A percentile compares a stretch with the other conserved stretches of the same genome.
Conservation (phyloP, 345 rosid species). For the Xanthoceras sorbifolium region DNA sequence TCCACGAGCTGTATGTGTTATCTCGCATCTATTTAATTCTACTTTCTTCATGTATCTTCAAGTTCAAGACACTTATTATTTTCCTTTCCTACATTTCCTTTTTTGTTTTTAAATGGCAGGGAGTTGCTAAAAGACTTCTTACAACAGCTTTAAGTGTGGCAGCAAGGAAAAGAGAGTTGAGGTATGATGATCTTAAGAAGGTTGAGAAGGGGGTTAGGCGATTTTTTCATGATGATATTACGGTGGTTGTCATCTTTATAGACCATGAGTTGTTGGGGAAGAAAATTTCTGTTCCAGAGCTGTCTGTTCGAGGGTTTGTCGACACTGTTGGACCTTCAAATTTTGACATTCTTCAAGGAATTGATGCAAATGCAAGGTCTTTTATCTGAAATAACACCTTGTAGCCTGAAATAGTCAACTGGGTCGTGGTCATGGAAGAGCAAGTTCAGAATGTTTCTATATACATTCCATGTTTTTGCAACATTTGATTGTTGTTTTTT, state of each 20-base stretch:
- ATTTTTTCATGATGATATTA: conserved; percentile 80
- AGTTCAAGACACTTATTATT: conserved; percentile 5
- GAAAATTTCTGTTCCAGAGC: conserved; percentile 49
- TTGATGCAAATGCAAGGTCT: conserved; percentile 34
- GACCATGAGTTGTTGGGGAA: conserved; percentile 56
- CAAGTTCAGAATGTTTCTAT: conserved; percentile 12
- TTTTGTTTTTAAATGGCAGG: conserved; percentile 39
- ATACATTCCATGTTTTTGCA: not conserved
- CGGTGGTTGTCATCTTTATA: conserved; percentile 79
- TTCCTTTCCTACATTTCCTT: not conserved
- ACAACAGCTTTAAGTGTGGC: conserved; percentile 72
- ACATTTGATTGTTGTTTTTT: conserved; percentile 11
- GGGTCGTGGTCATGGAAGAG: not conserved
- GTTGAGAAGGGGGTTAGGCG: conserved; percentile 66
- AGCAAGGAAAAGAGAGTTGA: conserved; percentile 69
- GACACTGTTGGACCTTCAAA: conserved; percentile 71
- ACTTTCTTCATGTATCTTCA: not conserved
- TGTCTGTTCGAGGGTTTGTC: conserved; percentile 64
- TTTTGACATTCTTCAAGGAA: conserved; percentile 51
- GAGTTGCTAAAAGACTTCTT: conserved; percentile 76
- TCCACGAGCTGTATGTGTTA: conserved; percentile 67
- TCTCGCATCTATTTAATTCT: not conserved
- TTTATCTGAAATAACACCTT: conserved; percentile 12
- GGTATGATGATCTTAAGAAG: conserved; percentile 67
- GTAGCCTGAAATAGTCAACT: conserved; percentile 14